Conservation (phyloP, 1,139 yeast species). For the Scheffersomyces titani region DNA sequence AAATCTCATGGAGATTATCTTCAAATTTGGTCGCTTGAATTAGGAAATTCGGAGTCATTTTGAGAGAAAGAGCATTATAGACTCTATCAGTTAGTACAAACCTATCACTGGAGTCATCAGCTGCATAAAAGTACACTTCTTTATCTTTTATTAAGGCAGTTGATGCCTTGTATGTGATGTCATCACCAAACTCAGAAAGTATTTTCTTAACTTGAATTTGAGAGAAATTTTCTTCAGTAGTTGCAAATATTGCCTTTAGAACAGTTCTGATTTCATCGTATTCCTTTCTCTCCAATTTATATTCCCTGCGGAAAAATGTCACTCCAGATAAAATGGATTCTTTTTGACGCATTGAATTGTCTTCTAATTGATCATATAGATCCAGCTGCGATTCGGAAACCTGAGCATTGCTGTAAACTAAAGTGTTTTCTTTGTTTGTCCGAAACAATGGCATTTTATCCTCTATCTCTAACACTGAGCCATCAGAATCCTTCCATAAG, state of each 20-base stretch:
- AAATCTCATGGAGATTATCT: constrained; percentile 35
- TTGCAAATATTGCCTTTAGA: constrained; percentile 62
- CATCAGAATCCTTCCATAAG: constrained; percentile 59
- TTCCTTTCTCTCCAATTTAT: constrained; percentile 15
- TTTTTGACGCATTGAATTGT: constrained; percentile 56
- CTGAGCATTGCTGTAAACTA: constrained; percentile 27
- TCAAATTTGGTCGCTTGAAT: constrained; percentile 47
- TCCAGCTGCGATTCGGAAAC: constrained; percentile 24
- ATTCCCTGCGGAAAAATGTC: constrained; percentile 36
- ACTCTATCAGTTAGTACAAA: constrained; percentile 63
- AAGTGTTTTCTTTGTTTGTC: constrained; percentile 26
- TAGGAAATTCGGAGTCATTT: constrained; percentile 43
- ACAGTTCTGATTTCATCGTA: constrained; percentile 38
- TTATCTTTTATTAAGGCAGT: constrained; percentile 53
- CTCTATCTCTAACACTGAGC: constrained; percentile 25
- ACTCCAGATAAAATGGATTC: constrained; percentile 42
- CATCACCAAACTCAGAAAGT: constrained; percentile 45
- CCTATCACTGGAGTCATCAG: constrained; percentile 44
- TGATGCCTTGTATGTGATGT: constrained; percentile 50
- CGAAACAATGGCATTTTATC: constrained; percentile 40
- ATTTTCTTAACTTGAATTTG: constrained; percentile 43
- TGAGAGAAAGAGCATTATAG: constrained; percentile 38
- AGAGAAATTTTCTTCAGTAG: constrained; percentile 50
- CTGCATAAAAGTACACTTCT: constrained; percentile 53
- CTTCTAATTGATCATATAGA: constrained; percentile 40